Evolutionary conservation across 495 filamentous ascomycete genomes (phyloP), one percentile per base, ranked within the genome.

Genomic region (Sphaerosporella brunnea): DNA sequence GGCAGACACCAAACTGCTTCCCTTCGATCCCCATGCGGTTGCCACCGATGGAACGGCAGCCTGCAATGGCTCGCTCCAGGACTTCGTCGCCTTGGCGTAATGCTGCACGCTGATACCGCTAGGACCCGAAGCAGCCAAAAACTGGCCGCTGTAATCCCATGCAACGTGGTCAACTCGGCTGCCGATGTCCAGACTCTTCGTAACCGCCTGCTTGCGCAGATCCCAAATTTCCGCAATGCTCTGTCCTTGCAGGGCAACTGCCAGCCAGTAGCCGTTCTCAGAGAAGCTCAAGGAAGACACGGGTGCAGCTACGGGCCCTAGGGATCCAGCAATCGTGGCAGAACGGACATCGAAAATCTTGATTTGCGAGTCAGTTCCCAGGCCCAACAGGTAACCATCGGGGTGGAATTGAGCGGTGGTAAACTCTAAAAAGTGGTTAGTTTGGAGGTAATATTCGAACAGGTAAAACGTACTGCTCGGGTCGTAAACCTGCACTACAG

Each of bases 131-230:
- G 80, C 78, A 15, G 87, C 79, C 15, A 96, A 71, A 65, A 81
- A 97, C 62, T 96, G 90, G 19, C 87, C 90, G 16, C 82, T 90
- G 67, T 93, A 94, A 57, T 97, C 90, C 84, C 85, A 97, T 40
- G 70, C 67, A 48, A 94, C 69, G 21, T 71, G 72, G 37, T 77
- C 69, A 41, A 93, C 73, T 36, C 73, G 70, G 51, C 73, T 78
- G 30, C 85, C 88, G 46, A 82, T 80, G 36, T 95, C 84, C 16
- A 96, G 68, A 23, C 78, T 73, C 69, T 92, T 90, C 52, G 74
- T 73, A 53, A 74, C 68, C 37, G 77, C 75, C 25, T 78, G 75
- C 63, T 84, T 93, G 48, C 90, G 80, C 34, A 97, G 70, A 64
- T 96, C 87, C 70, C 86, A 96, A 50, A 97, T 77, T 5, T 78